These are phyloP conservation scores for Senecio squalidus DNA, from an alignment of 140 eudicot species.

Conservation along the genomic window DNA sequence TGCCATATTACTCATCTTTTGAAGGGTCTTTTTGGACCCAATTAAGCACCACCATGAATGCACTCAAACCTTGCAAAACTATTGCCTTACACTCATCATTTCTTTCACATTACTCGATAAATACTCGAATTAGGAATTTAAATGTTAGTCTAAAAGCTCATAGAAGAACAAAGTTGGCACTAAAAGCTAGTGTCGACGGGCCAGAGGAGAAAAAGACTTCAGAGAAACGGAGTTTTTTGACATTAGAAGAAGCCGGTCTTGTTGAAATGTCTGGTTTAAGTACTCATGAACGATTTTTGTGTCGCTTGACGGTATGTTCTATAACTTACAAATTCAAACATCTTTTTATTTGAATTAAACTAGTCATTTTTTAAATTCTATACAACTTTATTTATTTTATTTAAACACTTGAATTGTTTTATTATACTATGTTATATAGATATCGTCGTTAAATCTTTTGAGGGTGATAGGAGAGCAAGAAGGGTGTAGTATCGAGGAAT, in stretches of 20 bases:
- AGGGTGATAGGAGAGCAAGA: slow-evolving; percentile 89
- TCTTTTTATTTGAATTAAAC: background rate
- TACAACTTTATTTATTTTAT: too few species aligned
- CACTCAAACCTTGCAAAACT: slow-evolving; percentile 24
- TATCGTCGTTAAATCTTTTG: slow-evolving; percentile 70
- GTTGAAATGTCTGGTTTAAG: slow-evolving; percentile 84
- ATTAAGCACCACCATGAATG: slow-evolving; percentile 30
- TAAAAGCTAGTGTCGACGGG: slow-evolving; percentile 32
- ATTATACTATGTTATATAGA: too few species aligned
- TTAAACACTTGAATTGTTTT: too few species aligned
- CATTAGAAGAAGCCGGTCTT: slow-evolving; percentile 87
- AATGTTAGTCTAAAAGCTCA: background rate
- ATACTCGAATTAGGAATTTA: background rate
- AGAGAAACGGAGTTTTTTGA: slow-evolving; percentile 51
- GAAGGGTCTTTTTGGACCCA: slow-evolving; percentile 5
- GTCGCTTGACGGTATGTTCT: slow-evolving; percentile 74
- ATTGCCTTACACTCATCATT: slow-evolving; percentile 8
- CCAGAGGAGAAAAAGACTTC: slow-evolving; percentile 35
- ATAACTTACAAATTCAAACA: background rate
- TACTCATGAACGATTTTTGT: slow-evolving; percentile 70
- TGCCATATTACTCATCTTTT: slow-evolving; percentile 14
- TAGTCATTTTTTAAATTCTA: background rate
- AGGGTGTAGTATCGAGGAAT: slow-evolving; percentile 70
- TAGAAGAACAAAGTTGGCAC: slow-evolving; percentile 20
- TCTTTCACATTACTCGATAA: slow-evolving; percentile 1